Evolutionary conservation across 768 basidiomycete species (phyloP).

Genomic region (Tricholoma matsutake): DNA sequence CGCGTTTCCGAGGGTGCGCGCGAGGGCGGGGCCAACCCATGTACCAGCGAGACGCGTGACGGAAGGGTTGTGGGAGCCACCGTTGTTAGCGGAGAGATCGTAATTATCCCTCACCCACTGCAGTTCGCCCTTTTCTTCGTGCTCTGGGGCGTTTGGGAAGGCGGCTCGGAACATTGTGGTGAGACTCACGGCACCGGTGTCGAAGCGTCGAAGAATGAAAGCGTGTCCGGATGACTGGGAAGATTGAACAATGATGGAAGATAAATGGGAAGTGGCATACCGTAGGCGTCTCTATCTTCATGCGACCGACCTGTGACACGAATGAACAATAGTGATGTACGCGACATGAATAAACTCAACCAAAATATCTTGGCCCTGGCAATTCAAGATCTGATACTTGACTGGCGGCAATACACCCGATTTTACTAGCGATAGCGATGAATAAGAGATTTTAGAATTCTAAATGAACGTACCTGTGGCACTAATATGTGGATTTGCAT

Average conservation of each 20-base stretch:
- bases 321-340: constrained; percentile 1
- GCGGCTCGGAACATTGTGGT: constrained; percentile 98
- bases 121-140: constrained; percentile 75
- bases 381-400: constrained; percentile 89
- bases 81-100: constrained; percentile 77
- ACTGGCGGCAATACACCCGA: constrained; percentile 57
- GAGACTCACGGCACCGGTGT: constrained; percentile 87
- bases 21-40: constrained; percentile 72
- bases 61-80: constrained; percentile 53
- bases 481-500: constrained; percentile 49
- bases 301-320: constrained; percentile 66
- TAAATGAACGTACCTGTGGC: constrained; percentile 34
- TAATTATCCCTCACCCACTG: constrained; percentile 80
- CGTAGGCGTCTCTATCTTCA: constrained; percentile 81
- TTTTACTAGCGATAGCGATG: constrained; percentile 28
- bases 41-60: constrained; percentile 83
- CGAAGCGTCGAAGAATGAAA: constrained; percentile 91
- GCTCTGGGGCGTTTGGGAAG: constrained; percentile 77
- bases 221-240: constrained; percentile 75
- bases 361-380: constrained; percentile 84
- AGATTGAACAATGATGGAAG: constrained; percentile 13
- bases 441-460: constrained; percentile 7
- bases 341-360: constrained; percentile 8
- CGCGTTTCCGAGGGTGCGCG: constrained; percentile 60
- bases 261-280: constrained; percentile 40